Evolutionary conservation across 1,139 yeast genomes (phyloP), one percentile per base, ranked within the genome.

Genomic region (Yamadazyma dendronema): DNA sequence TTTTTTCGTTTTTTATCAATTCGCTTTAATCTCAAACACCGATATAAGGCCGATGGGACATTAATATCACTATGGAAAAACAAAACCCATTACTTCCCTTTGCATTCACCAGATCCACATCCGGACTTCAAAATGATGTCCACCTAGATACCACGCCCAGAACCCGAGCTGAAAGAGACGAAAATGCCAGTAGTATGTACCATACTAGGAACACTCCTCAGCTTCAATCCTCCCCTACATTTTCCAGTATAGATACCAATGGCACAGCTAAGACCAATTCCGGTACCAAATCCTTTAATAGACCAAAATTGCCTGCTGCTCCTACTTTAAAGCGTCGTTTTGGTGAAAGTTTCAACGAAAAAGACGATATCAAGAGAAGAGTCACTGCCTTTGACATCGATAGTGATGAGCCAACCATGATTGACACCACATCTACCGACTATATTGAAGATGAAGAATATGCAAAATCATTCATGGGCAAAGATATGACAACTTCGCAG

Each of bases 311-410:
- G 26, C 39, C 38, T 27, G 41, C 52, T 23, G 56, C 58, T 1
- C 75, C 75, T 5, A 57, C 61, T 13, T 57, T 71, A 46, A 71
- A 71, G 40, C 56, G 77, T 38, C 65, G 67, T 38, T 63, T 66
- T 70, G 75, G 75, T 0, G 73, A 59, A 25, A 66, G 73, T 50
- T 71, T 71, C 46, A 68, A 68, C 36, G 75, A 71, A 37, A 67
- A 67, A 36, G 74, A 68, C 47, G 67, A 71, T 39, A 46, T 67
- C 17, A 71, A 71, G 39, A 54, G 73, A 42, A 50, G 67, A 31
- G 72, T 58, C 11, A 43, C 51, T 25, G 57, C 45, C 1, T 42
- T 42, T 30, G 49, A 37, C 7, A 12, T 35, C 7, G 38, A 39
- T 15, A 47, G 49, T 35, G 52, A 47, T 27, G 51, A 46, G 11